Evolutionary conservation across 2,329 filamentous ascomycete species (phyloP), one percentile per base, ranked within the genome.

Genomic region (Venturia effusa): DNA sequence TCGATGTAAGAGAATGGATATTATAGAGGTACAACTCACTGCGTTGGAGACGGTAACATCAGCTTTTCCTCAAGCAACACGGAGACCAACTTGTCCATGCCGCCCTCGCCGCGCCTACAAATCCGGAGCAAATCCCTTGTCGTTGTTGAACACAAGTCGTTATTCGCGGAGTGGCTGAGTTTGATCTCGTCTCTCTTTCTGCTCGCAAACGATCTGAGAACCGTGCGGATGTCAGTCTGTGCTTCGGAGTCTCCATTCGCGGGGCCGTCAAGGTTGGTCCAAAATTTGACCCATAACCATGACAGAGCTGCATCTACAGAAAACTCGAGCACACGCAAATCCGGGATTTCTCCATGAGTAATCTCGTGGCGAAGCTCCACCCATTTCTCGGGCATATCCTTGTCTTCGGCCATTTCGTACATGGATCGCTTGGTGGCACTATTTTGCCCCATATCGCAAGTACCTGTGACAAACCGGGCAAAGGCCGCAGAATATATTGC

Each of bases 391-490:
- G 45, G 51, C 61, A 63, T 32, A 24, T 34, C 30, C n/a, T 34
- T 55, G 32, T 41, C 34, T 41, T 59, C 45, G 13, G 61, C 61
- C 19, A 63, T 51, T 30, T 55, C 61, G 40, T 39, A 63, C 61
- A 63, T 63, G 17, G 45, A 57, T 41, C 61, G 61, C 34, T 59
- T 55, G 45, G 4, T 39, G 27, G 37, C 51, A n/a, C 39, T 57
- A 24, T 43, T 41, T 22, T 55, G 61, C 15, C 24, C 45, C 34
- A 59, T 34, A 59, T 63, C 61, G 30, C 61, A 63, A 39, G 51
- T 39, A n/a, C 61, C 61, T 40, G 61, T 63, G 30, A 63, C 61
- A 59, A 59, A 57, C 1, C 61, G 61, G 17, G 61, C 61, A n/a
- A 63, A 45, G 8, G 61, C 51, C 13, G 51, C 27, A 4, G 45